These are phyloP conservation scores for Apiospora malaysiana DNA, from an alignment of 2,329 filamentous ascomycete species.

Conservation along the genomic window DNA sequence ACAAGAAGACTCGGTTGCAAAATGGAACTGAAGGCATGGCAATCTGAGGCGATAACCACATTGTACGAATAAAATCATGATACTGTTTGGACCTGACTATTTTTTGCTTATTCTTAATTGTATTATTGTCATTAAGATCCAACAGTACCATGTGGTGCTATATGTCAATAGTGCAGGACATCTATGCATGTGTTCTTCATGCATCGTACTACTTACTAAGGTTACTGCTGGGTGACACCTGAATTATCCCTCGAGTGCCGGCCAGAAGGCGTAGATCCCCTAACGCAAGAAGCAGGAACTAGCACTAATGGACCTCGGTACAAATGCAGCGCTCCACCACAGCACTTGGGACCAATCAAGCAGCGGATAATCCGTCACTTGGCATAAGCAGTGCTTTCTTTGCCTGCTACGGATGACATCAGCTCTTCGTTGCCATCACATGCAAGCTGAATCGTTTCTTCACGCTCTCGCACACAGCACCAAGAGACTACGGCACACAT, in stretches of 20 bases:
- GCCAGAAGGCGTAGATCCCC: not conserved
- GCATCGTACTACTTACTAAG: too few relatives aligned
- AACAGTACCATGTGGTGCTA: not conserved
- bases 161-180: not conserved
- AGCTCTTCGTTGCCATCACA: not conserved
- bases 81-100: too few relatives aligned
- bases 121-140: too few relatives aligned
- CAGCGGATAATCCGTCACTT: not conserved
- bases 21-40: not conserved
- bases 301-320: slow-evolving; percentile 7
- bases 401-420: not conserved
- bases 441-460: not conserved
- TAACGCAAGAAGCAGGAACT: not conserved
- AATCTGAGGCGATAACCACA: not conserved
- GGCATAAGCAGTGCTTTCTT: not conserved
- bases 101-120: too few relatives aligned
- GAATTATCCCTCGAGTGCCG: not conserved
- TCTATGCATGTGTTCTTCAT: too few relatives aligned
- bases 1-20: not conserved
- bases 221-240: too few relatives aligned
- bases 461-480: not conserved
- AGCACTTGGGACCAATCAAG: slow-evolving; percentile 2
- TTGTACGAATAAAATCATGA: too few relatives aligned
- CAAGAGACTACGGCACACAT: not conserved
- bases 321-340: not conserved